Conservation (phyloP, 2,329 filamentous ascomycete genomes). For the Rugonectria rugulosa region DNA sequence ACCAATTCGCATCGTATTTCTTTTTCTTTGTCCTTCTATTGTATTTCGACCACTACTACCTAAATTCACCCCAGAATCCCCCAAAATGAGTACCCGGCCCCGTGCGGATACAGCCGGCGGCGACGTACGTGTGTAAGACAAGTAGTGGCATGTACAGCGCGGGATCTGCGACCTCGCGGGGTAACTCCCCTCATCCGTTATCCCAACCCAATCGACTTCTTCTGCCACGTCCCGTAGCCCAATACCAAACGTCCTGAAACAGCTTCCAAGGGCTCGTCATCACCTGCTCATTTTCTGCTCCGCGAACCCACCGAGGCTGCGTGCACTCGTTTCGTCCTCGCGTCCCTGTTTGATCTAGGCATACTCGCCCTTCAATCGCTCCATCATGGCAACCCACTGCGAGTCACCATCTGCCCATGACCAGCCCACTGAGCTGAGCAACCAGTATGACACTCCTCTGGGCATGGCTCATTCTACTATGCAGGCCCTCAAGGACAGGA, state of each 20-base stretch:
- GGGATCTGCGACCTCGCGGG: slow-evolving; percentile 2
- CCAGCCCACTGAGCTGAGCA: slow-evolving; percentile 48
- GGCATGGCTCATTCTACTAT: slow-evolving; percentile 55
- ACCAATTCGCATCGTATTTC: too few relatives aligned
- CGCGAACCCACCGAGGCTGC: neutral
- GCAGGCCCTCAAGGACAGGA: slow-evolving; percentile 62
- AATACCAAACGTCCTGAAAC: neutral
- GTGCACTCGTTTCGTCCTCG: neutral
- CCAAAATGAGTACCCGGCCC: too few relatives aligned
- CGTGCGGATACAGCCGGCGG: too few relatives aligned
- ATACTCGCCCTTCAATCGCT: too few relatives aligned
- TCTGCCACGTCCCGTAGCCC: neutral
- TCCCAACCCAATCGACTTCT: slow-evolving; percentile 1
- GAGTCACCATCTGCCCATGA: slow-evolving; percentile 9
- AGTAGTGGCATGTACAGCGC: neutral
- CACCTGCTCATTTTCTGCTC: neutral
- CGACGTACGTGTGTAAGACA: too few relatives aligned
- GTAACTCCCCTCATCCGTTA: neutral
- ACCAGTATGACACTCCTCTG: slow-evolving; percentile 55
- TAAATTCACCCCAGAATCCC: too few relatives aligned
- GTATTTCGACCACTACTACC: too few relatives aligned
- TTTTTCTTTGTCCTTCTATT: too few relatives aligned
- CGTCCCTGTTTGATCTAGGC: neutral
- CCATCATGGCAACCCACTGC: slow-evolving; percentile 20
- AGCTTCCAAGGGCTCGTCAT: neutral